A percentile compares a stretch with the other conserved stretches of the same genome.
Evolutionary conservation across 2,329 filamentous ascomycete genomes (phyloP).

Genomic region (Amesomyces nigricolor): DNA sequence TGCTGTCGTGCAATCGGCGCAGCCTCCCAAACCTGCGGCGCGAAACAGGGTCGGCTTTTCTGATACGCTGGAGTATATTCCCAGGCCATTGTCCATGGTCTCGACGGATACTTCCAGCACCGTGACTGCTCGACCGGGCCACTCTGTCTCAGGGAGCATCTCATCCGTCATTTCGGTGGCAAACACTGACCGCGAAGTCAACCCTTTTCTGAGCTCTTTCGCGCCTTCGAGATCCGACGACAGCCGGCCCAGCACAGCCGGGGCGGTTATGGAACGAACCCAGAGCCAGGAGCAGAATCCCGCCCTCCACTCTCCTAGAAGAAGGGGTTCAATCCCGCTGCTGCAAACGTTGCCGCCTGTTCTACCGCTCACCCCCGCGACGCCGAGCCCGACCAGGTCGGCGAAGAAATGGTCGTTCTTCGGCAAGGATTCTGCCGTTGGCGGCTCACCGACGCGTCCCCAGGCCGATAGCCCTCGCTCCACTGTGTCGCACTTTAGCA

Average conservation of each 20-base stretch:
- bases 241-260: constrained; percentile 63
- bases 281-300: constrained; percentile 34
- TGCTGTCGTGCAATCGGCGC: constrained; percentile 16
- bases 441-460: constrained; percentile 42
- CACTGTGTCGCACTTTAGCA: constrained; percentile 34
- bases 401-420: constrained; percentile 59
- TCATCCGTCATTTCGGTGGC: constrained; percentile 66
- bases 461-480: constrained; percentile 45
- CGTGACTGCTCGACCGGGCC: constrained; percentile 60
- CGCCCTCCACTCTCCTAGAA: constrained; percentile 36
- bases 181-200: constrained; percentile 40
- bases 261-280: constrained; percentile 57
- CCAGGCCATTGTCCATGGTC: constrained; percentile 73
- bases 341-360: constrained; percentile 40
- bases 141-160: constrained; percentile 73
- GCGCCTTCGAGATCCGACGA: constrained; percentile 40
- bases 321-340: constrained; percentile 56
- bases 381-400: constrained; percentile 46
- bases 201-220: constrained; percentile 34
- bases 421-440: constrained; percentile 50
- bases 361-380: constrained; percentile 32
- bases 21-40: constrained; percentile 25
- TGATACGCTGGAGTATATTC: constrained; percentile 77
- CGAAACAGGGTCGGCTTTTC: constrained; percentile 74
- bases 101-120: constrained; percentile 82